These are phyloP conservation scores for Spathaspora gorwiae DNA, from an alignment of 805 yeast genomes.

Conservation along the genomic window DNA sequence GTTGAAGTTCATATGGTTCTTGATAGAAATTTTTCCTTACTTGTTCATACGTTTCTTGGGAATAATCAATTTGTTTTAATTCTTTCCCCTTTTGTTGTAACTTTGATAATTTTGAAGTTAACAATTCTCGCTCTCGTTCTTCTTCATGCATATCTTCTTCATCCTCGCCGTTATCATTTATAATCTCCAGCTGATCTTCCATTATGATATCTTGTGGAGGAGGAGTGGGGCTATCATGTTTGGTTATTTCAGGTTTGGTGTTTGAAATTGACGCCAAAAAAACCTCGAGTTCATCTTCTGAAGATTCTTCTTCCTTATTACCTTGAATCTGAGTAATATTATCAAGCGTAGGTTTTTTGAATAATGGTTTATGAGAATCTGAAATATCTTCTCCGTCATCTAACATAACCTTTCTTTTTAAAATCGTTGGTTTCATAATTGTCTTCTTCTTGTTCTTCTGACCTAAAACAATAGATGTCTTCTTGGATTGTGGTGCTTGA, in stretches of 20 bases:
- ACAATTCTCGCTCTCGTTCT: constrained; percentile 29
- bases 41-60: constrained; percentile 42
- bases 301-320: constrained; percentile 31
- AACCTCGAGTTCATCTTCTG: constrained; percentile 25
- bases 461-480: constrained; percentile 4
- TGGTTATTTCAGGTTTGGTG: background rate
- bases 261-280: constrained; percentile 1
- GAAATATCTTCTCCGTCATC: constrained; percentile 28
- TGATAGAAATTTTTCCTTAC: constrained; percentile 61
- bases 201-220: background rate
- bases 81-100: constrained; percentile 48
- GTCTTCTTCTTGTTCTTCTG: constrained; percentile 3
- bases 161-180: constrained; percentile 15
- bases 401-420: constrained; percentile 13
- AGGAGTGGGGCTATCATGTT: constrained; percentile 1
- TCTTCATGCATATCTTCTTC: constrained; percentile 31
- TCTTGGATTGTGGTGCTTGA: background rate
- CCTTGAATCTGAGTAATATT: background rate
- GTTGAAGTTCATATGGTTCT: constrained; percentile 51
- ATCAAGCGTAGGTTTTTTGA: constrained; percentile 16
- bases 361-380: constrained; percentile 11
- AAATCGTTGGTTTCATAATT: constrained; percentile 2
- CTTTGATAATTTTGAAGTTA: constrained; percentile 34
- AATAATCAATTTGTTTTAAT: constrained; percentile 45
- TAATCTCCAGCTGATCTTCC: background rate